These are phyloP conservation scores for Ogataea naganishii DNA, from an alignment of 805 yeast species.

Conservation along the genomic window DNA sequence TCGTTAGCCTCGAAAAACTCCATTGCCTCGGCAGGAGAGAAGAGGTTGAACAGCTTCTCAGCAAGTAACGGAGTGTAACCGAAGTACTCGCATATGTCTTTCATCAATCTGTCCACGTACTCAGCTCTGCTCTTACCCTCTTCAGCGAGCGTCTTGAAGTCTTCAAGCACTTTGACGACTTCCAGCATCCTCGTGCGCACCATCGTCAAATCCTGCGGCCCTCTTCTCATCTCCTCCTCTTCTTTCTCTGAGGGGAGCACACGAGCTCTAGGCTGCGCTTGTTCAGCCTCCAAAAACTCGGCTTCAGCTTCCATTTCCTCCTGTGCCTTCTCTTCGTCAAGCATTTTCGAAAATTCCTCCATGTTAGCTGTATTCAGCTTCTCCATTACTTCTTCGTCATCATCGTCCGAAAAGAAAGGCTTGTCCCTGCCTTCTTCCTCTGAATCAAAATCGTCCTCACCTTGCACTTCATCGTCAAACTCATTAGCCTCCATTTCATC, in stretches of 20 bases:
- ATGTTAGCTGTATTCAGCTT: slow-evolving; percentile 70
- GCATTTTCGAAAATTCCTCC: slow-evolving; percentile 64
- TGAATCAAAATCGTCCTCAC: slow-evolving; percentile 42
- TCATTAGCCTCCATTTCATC: slow-evolving; percentile 20
- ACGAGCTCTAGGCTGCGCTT: slow-evolving; percentile 63
- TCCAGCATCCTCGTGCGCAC: slow-evolving; percentile 93
- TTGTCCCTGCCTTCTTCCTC: slow-evolving; percentile 52
- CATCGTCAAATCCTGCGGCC: slow-evolving; percentile 69
- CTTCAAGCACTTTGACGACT: slow-evolving; percentile 87
- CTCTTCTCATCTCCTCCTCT: slow-evolving; percentile 42
- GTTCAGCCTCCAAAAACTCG: slow-evolving; percentile 50
- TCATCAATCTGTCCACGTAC: slow-evolving; percentile 66
- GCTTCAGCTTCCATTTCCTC: slow-evolving; percentile 57
- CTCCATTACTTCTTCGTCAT: slow-evolving; percentile 58
- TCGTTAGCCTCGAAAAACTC: slow-evolving; percentile 99
- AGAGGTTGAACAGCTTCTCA: slow-evolving; percentile 84
- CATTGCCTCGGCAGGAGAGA: slow-evolving; percentile 92
- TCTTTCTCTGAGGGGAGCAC: slow-evolving; percentile 67
- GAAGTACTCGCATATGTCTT: slow-evolving; percentile 87
- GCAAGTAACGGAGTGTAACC: slow-evolving; percentile 91
- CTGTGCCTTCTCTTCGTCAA: slow-evolving; percentile 51
- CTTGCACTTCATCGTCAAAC: slow-evolving; percentile 22
- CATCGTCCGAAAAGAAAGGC: slow-evolving; percentile 82
- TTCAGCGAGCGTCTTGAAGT: slow-evolving; percentile 74
- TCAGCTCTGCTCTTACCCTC: slow-evolving; percentile 83